Evolutionary conservation across 306 rosid genomes (phyloP).

Genomic region (Trifolium pratense): DNA sequence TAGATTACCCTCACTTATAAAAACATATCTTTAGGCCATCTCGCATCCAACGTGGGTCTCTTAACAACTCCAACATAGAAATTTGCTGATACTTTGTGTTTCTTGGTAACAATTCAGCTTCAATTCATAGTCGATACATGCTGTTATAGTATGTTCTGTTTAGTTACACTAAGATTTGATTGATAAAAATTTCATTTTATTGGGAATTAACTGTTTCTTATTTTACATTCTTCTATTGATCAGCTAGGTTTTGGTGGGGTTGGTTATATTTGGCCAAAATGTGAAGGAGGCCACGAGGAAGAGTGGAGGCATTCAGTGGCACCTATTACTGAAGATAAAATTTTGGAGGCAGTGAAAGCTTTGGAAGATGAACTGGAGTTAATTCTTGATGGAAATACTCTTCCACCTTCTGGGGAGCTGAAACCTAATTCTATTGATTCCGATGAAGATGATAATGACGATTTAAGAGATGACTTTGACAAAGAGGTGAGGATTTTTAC

Average conservation of each 20-base stretch:
- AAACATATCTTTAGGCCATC: too few relatives aligned
- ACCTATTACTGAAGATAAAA: constrained; percentile 83
- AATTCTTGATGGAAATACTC: constrained; percentile 60
- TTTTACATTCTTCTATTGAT: constrained; percentile 42
- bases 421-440: constrained; percentile 68
- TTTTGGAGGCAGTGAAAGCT: constrained; percentile 61
- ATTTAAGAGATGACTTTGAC: constrained; percentile 81
- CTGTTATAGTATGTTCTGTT: constrained; percentile 9
- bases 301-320: constrained; percentile 99
- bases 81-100: not conserved
- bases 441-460: constrained; percentile 66
- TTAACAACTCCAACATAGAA: not conserved
- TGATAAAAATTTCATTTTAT: not conserved
- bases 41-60: too few relatives aligned
- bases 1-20: too few relatives aligned
- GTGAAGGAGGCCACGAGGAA: constrained; percentile 88
- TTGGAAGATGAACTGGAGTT: constrained; percentile 72
- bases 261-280: constrained; percentile 87
- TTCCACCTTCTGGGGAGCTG: constrained; percentile 88
- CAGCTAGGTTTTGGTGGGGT: constrained; percentile 93
- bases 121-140: not conserved
- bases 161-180: constrained; percentile 26
- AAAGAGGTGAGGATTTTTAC: constrained; percentile 66
- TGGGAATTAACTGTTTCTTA: constrained; percentile 43
- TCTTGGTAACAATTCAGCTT: constrained; percentile 11